Evolutionary conservation across 257 asterid genomes (phyloP), one percentile per base, ranked within the genome.

Genomic region (Buddleja alternifolia): DNA sequence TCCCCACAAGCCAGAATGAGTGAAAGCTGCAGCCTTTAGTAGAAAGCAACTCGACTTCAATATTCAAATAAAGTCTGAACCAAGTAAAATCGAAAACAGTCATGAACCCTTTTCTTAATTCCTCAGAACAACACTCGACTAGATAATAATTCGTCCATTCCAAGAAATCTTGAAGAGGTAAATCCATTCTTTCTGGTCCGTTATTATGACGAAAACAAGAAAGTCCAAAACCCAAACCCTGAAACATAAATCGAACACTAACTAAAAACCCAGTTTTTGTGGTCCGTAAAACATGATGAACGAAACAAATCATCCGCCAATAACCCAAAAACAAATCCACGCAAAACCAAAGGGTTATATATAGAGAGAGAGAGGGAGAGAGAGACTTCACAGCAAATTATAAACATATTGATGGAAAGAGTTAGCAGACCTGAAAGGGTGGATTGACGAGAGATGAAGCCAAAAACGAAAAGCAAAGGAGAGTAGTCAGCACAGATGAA

Each of bases 401-500:
- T 15, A 37, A 17, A n/a, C 57, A 70, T 63, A 71, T 23, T 20
- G 77, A 71, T 65, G 67, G 8, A 4, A 32, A 52, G 48, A 14
- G 47, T 32, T 37, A 56, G 20, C 17, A 59, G 44, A 76, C 84
- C 82, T 69, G 69, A 17, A 4, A 62, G 47, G 73, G 24, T 60
- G 60, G 81, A 75, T 59, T 78, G 73, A 72, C 19, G 15, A 42
- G 41, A 42, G 19, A 20, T 24, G n/a, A n/a, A n/a, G n/a, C n/a
- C n/a, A n/a, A 62, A 37, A 66, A 29, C 70, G 60, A 23, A 17
- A 42, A 29, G 74, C 23, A 21, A 39, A n/a, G 70, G n/a, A 40
- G 69, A 70, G 79, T 15, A 60, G 67, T 61, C 77, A 72, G 75
- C 76, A 60, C 51, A n/a, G 67, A 67, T 57, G 73, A n/a, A n/a